Base-by-base conservation (phyloP, 2,329 filamentous ascomycete genomes). In the Penicillium paneum region DNA sequence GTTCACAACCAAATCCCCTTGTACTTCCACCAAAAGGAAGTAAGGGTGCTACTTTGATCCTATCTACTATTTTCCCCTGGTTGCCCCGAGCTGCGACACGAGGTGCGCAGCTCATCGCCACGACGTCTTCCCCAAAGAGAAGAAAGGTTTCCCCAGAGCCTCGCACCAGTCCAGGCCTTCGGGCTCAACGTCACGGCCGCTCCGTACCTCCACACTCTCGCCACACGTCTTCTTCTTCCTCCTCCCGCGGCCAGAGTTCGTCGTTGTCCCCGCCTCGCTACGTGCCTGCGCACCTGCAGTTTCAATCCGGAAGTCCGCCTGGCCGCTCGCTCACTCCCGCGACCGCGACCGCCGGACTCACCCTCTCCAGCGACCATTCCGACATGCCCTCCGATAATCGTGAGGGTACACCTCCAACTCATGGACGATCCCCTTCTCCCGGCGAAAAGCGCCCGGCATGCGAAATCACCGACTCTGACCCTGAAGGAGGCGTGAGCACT, bases 251-350 rank as follows among this genome's bases (percentile, higher is more conserved):
- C 53, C 61, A 60, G 49, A 64, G 61, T 54, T 64, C 67, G 39
- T 69, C 71, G 43, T 55, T 60, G 36, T 69, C 71, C 31, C 67
- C 70, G 46, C 67, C 76, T 40, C 76, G 79, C 55, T 82, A 79
- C 67, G 74, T 84, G 52, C 81, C 81, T 57, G 78, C 81, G 50
- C 81, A 83, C 69, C 71, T 84, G 53, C 80, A 81, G 67, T 76
- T 78, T 68, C 79, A 81, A 54, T 59, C 65, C 42, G 58, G 59
- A 57, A 64, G 61, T 38, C 74, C 66, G 64, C 58, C 69, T 40
- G 73, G 71, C 56, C 69, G 69, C 49, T 72, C 67, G 38, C 71
- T 72, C 5, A 70, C 67, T 50, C 72, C 80, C 34, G 80, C 75
- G 63, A 76, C 79, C 61, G 79, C 81, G 54, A 82, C 78, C 74